Evolutionary conservation across 148 eudicot genomes (phyloP), one percentile per base, ranked within the genome.

Genomic region (Cornus controversa): DNA sequence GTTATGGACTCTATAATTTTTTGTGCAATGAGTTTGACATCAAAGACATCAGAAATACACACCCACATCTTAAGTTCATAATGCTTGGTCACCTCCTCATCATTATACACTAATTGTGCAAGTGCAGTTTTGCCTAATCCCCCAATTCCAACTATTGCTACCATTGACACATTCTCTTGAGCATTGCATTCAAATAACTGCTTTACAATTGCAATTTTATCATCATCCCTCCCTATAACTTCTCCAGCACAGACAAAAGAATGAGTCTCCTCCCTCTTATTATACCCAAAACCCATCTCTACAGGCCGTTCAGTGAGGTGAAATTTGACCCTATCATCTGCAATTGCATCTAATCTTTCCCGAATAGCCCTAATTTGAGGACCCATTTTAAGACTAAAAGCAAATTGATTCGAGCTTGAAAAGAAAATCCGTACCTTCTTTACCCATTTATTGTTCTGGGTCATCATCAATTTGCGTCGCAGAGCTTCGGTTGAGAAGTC

Each of bases 51-150:
- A 1, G 78, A 80, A n/a, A 70, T 79, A 75, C 54, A 58, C 0
- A 70, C 75, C 83, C 83, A 75, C 36, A 63, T 70, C 5, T 54
- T 28, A 2, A 26, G 37, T 1, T 75, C 75, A 70, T 75, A 80
- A 67, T 70, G 74, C 0, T 13, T 23, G 20, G n/a, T 34, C 2
- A 75, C 47, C 29, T 23, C 13, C 7, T 69, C 70, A 24, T 62
- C 70, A 18, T 67, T 63, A 10, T 63, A 63, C n/a, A 63, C 27
- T 25, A 24, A 63, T 10, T 69, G 34, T 18, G 85, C 82, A 27
- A 83, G 65, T 10, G 80, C 71, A 1, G 85, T 79, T 53, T 83
- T 83, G 8, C 85, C 85, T 11, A 83, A 2, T 1, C 85, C 85
- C 1, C 82, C 82, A 3, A 79, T 71, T 24, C 85, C 85, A n/a